These are phyloP conservation scores for Nyssa sinensis DNA, from an alignment of 148 eudicot genomes.

Conservation along the genomic window DNA sequence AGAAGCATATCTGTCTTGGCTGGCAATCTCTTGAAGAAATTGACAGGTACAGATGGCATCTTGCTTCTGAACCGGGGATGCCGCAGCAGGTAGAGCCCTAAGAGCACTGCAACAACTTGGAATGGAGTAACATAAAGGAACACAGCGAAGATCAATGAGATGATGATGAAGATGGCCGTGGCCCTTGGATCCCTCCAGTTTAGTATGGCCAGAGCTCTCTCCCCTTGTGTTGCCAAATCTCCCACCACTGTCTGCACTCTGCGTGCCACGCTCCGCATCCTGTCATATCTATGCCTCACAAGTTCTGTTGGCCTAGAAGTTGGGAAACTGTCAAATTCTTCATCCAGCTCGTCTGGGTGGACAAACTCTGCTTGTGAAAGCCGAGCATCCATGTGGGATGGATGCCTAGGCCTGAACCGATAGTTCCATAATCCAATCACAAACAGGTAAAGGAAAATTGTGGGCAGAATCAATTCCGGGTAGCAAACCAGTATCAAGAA, in stretches of 20 bases:
- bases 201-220: conserved; percentile 68
- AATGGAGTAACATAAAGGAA: conserved; percentile 86
- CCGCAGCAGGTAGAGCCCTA: conserved; percentile 69
- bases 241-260: conserved; percentile 80
- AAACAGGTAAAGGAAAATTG: conserved; percentile 83
- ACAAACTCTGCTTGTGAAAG: conserved; percentile 79
- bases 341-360: conserved; percentile 76
- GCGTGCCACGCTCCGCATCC: conserved; percentile 74
- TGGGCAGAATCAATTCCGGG: conserved; percentile 84
- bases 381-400: conserved; percentile 92
- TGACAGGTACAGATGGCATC: conserved; percentile 88
- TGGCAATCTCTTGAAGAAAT: conserved; percentile 92
- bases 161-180: conserved; percentile 73
- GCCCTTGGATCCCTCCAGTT: conserved; percentile 97
- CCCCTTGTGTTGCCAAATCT: conserved; percentile 89
- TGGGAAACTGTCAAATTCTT: conserved; percentile 89
- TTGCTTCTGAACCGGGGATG: conserved; percentile 81
- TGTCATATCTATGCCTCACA: conserved; percentile 74
- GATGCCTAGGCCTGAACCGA: conserved; percentile 66
- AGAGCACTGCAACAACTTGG: conserved; percentile 67
- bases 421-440: conserved; percentile 93
- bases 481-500: conserved; percentile 82
- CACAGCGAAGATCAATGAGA: conserved; percentile 68
- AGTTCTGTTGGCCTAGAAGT: conserved; percentile 57
- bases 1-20: conserved; percentile 79